Base-by-base conservation (phyloP, 495 filamentous ascomycete species). In the Penicillium egyptiacum region DNA sequence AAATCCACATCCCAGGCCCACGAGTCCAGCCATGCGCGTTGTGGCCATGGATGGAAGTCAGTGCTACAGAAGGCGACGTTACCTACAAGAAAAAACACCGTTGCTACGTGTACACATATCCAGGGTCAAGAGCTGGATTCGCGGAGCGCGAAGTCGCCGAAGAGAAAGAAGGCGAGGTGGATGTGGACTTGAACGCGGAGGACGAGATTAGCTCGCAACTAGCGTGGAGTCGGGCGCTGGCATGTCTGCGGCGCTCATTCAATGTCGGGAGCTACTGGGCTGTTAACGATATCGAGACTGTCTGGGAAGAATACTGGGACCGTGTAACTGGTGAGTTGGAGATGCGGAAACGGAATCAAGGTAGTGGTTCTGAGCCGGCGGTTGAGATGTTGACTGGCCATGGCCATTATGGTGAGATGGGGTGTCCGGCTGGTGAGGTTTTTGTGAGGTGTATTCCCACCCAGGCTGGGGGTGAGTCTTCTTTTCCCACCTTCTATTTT, bases 301-400 rank as follows among this genome's bases (percentile, higher is more conserved):
- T 83, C 3, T 79, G 85, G 72, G 86, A 89, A 50, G 68, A 77
- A 45, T 83, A 88, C 63, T 71, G 72, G 72, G 51, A 55, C 23
- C 28, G 50, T 17, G 33, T 68, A 25, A 19, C 57, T 6, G 51
- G 46, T 10, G 65, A 66, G 31, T 11, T 64, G 19, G 55, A 59
- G 30, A 44, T 12, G 16, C 47, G 25, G 33, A 50, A 35, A 41
- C 44, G 12, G 33, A 54, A 45, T 57, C 4, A 23, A 10, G 3
- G 8, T 53, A 48, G 57, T 55, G 48, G 26, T 45, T 1, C 41
- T 33, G 26, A 63, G 33, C 50, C 51, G 9, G 49, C 55, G 2
- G 43, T 64, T 35, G 56, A 53, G 33, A 40, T 62, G 35, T 42
- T 62, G 31, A 39, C 52, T 20, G 51, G 51, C 12, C 33, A 42